Evolutionary conservation across 2,329 filamentous ascomycete genomes (phyloP), one percentile per base, ranked within the genome.

Genomic region (Cordyceps cateniannulata): DNA sequence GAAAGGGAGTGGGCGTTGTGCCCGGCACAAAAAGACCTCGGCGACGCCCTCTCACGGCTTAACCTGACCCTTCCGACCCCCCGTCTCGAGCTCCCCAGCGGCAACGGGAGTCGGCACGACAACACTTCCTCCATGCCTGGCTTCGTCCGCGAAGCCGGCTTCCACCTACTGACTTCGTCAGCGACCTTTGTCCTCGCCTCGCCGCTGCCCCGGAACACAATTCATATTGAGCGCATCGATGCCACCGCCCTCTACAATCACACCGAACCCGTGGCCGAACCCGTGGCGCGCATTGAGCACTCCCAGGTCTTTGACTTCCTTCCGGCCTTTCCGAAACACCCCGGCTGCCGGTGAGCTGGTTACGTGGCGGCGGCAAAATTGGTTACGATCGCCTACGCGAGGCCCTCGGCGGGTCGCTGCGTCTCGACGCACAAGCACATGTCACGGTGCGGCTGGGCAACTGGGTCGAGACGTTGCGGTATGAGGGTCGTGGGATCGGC

Each of bases 231-330:
- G 42, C 81, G 80, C 55, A 83, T 98, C 67, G 88, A 96, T 69
- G 93, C 93, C 7, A 91, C 88, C 1, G 92, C 95, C 0, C 88
- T 86, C 63, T 96, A 96, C 73, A 91, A 96, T 64, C 84, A 89
- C 63, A 89, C 86, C 9, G n/a, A n/a, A n/a, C n/a, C n/a, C n/a
- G n/a, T n/a, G n/a, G n/a, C n/a, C n/a, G 85, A 93, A 57, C 82
- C 86, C 1, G 80, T 96, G 0, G 95, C 93, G 1, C 83, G 80
- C 27, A 97, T 98, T 62, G 66, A 88, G 27, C 91, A 95, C 70
- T 80, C 87, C 44, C 71, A 85, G 18, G 85, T 89, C 0, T 93
- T 98, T 68, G 82, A 85, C 2, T 91, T 1, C 86, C 88, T 0
- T 91, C 93, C 0, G 91, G 92, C 0, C 71, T 83, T 1, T 89